Evolutionary conservation across 768 basidiomycete genomes (phyloP), one percentile per base, ranked within the genome.

Genomic region (Fomitopsis pulvina): DNA sequence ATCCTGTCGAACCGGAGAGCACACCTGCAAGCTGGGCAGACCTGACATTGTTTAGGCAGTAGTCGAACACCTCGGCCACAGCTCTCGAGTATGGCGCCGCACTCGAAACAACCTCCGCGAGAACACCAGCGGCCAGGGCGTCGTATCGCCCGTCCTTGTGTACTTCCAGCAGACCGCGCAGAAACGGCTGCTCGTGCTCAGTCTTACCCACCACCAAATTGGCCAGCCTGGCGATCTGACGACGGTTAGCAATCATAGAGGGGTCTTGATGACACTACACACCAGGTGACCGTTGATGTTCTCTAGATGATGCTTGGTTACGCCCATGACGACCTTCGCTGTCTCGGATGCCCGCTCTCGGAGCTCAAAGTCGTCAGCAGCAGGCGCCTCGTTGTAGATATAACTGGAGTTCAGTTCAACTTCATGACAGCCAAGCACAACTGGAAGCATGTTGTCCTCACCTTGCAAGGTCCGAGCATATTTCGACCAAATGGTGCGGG

Each of bases 31-130:
- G 16, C 30, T 18, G 28, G 4, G 16, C 41, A 7, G 20, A 41
- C 25, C 27, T 18, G 20, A 57, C 60, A 32, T 72, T 71, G 34
- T 72, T 71, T 22, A 81, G 60, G 61, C 77, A 80, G 63, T 80
- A 79, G 54, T 80, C 72, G 41, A 81, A 60, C 18, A 79, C 69
- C 37, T 76, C 66, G 5, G 72, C 68, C n/a, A 69, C 69, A 7
- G 71, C 73, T 71, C 41, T 18, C 1, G 24, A 25, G 16, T 9
- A 52, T 38, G 25, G 51, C 24, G 75, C 73, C 1, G 71, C 70
- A n/a, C 70, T 68, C 0, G 72, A 68, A 12, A 79, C 69, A 2
- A 74, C 73, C 5, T 80, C 62, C 1, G 76, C 73, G 8, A 81
- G 52, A 7, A 76, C 67, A 25, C 68, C 68, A 10, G 72, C 71